These are phyloP conservation scores for Trifolium fragiferum DNA, from an alignment of 306 rosid species.

Conservation along the genomic window DNA sequence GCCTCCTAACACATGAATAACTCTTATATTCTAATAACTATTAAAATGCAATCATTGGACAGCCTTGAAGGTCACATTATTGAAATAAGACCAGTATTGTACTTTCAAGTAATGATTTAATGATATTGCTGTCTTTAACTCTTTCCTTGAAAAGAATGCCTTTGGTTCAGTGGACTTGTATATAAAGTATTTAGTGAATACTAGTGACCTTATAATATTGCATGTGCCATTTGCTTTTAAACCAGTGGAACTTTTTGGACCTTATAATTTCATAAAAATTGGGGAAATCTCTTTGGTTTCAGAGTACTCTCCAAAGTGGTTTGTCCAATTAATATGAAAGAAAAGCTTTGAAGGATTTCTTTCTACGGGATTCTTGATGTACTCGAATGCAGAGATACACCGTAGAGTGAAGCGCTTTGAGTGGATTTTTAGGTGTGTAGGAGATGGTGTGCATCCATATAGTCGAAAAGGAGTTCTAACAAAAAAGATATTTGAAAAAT, in stretches of 20 bases:
- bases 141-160: constrained; percentile 4
- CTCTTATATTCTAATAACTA: constrained; percentile 23
- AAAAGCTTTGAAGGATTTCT: constrained; percentile 29
- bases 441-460: constrained; percentile 6
- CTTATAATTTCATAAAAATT: constrained; percentile 9
- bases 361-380: constrained; percentile 17
- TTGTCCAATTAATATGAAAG: constrained; percentile 19
- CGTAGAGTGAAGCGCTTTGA: constrained; percentile 18
- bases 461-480: not conserved
- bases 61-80: constrained; percentile 23
- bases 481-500: constrained; percentile 8
- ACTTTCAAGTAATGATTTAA: constrained; percentile 19
- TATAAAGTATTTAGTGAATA: constrained; percentile 7
- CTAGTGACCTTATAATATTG: constrained; percentile 5
- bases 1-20: constrained; percentile 17
- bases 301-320: constrained; percentile 11
- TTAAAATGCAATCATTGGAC: constrained; percentile 26
- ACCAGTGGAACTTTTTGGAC: constrained; percentile 14
- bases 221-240: constrained; percentile 13
- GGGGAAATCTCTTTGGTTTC: constrained; percentile 8
- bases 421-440: not conserved
- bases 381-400: constrained; percentile 13
- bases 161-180: constrained; percentile 27
- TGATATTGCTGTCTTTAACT: not conserved
- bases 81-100: not conserved